These are phyloP conservation scores for Sporisorium scitamineum DNA, from an alignment of 1,284 basidiomycete genomes.

Conservation along the genomic window DNA sequence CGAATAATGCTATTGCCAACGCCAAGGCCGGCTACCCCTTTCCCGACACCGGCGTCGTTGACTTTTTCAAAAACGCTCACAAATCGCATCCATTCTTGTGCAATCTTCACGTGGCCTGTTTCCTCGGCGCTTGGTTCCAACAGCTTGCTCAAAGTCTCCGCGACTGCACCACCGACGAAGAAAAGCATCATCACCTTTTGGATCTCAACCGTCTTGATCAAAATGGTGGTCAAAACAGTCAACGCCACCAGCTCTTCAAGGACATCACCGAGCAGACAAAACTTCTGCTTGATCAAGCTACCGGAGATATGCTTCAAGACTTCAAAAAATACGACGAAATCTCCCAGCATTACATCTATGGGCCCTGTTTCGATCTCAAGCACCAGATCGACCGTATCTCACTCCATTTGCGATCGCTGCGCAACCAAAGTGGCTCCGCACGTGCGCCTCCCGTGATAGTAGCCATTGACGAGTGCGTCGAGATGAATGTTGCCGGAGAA, in stretches of 20 bases:
- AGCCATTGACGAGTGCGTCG: conserved; percentile 31
- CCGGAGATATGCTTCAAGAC: neutral
- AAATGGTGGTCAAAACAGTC: neutral
- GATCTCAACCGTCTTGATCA: neutral
- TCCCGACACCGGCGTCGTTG: neutral
- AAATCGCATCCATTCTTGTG: neutral
- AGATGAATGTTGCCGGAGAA: conserved; percentile 1
- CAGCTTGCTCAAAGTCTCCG: conserved; percentile 1
- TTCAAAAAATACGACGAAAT: neutral
- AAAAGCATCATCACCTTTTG: neutral
- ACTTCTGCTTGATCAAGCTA: neutral
- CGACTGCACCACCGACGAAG: neutral
- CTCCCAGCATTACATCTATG: neutral
- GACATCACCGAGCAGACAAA: neutral
- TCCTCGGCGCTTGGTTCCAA: conserved; percentile 11
- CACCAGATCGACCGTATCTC: neutral
- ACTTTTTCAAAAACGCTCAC: neutral
- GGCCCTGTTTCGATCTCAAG: neutral
- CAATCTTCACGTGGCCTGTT: conserved; percentile 15
- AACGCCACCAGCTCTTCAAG: neutral
- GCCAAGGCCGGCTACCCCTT: conserved; percentile 11
- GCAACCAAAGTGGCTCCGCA: neutral
- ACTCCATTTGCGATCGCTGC: neutral
- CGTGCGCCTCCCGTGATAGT: conserved; percentile 8
- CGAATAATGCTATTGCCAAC: neutral